Evolutionary conservation across 2,329 filamentous ascomycete genomes (phyloP), one percentile per base, ranked within the genome.

Genomic region (Pseudopithomyces chartarum): DNA sequence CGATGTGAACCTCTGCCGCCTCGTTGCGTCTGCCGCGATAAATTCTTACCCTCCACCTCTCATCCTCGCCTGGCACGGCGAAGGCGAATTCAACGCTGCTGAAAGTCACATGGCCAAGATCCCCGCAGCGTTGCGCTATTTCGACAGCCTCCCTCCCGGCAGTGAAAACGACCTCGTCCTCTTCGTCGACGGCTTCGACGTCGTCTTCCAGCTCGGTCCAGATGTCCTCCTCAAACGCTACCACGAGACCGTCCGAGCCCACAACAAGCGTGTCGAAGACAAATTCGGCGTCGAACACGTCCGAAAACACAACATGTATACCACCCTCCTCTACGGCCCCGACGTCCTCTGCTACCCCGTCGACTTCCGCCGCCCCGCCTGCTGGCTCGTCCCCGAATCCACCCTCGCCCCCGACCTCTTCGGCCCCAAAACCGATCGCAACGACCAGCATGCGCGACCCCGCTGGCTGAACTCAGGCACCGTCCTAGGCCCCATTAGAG

Each of bases 401-500:
- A 42, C 48, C 13, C 48, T 52, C 15, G 19, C 48, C 33, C 48
- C 19, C 20, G 23, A 42, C 29, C 36, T 38, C 1, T 52, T 52
- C 13, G 48, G 48, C n/a, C 19, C 36, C 15, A 26, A 42, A 15
- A 52, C 48, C 8, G 48, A 52, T 19, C 42, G 34, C 8, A 34
- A 52, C 6, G 34, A 22, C 17, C 36, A 52, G 26, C 48, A 44
- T 11, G 15, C 38, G 2, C 48, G 48, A 2, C 48, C 48, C n/a
- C 48, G 48, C 23, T 52, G 48, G 48, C 48, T 52, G 36, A 52
- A 52, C 23, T 52, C 48, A 3, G 48, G 48, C 38, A 52, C 48
- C 20, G 13, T 52, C 12, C 29, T 52, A 4, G 48, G 48, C 1
- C 48, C 48, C 38, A 12, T 44, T 5, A 22, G 15, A 5, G 48